Conservation (phyloP, 371 early-diverging fungal genomes). For the Lichtheimia ramosa region DNA sequence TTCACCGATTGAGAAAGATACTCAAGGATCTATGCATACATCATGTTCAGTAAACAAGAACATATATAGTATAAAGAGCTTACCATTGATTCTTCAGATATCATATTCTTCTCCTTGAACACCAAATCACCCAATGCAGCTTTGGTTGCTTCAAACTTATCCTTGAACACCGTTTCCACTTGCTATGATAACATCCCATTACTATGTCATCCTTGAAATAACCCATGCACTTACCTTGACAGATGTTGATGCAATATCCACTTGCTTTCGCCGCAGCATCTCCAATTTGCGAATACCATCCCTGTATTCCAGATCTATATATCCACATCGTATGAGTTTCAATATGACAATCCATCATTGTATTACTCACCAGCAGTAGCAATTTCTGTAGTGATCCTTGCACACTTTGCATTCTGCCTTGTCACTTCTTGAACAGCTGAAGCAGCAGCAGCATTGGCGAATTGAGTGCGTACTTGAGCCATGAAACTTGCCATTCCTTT, state of each 20-base stretch:
- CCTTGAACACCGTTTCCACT: conserved; percentile 48
- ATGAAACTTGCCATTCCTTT: conserved; percentile 50
- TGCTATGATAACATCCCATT: conserved; percentile 25
- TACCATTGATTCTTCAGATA: conserved; percentile 31
- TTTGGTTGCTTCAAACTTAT: conserved; percentile 35
- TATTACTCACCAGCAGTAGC: conserved; percentile 47
- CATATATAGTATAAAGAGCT: neutral
- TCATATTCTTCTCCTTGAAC: conserved; percentile 34
- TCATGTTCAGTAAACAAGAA: too few species aligned
- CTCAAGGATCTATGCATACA: conserved; percentile 16
- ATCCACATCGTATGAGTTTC: neutral
- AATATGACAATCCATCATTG: neutral
- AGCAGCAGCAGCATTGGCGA: conserved; percentile 40
- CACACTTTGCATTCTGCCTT: conserved; percentile 38
- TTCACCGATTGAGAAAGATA: conserved; percentile 22
- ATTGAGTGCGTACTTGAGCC: conserved; percentile 41
- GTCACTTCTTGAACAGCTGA: conserved; percentile 31
- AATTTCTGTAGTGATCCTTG: conserved; percentile 55
- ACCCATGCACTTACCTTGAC: conserved; percentile 31
- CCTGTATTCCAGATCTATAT: conserved; percentile 56
- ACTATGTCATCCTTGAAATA: neutral
- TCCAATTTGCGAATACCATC: conserved; percentile 56
- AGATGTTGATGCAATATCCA: conserved; percentile 36
- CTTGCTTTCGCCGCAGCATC: conserved; percentile 45
- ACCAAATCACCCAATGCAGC: conserved; percentile 40